Percentiles rank a stretch among this genome's conserved stretches.
These are phyloP conservation scores for Daldinia eschscholtzii DNA, from an alignment of 2,329 filamentous ascomycete genomes.

Conservation along the genomic window DNA sequence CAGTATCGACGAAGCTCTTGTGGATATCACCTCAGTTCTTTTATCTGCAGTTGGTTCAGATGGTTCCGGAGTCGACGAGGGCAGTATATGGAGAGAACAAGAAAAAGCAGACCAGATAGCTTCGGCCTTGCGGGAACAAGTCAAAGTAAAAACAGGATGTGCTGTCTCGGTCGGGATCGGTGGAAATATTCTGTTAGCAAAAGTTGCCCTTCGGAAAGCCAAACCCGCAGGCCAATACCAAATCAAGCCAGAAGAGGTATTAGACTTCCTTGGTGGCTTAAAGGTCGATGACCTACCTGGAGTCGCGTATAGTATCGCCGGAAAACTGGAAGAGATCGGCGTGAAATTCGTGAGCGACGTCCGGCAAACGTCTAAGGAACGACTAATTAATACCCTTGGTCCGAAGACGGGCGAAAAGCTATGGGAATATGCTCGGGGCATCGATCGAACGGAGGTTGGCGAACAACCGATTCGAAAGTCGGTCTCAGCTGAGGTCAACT, in stretches of 20 bases:
- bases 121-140: constrained; percentile 71
- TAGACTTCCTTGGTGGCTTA: constrained; percentile 81
- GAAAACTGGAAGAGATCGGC: constrained; percentile 88
- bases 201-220: constrained; percentile 88
- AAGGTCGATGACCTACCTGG: constrained; percentile 87
- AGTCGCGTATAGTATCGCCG: constrained; percentile 89
- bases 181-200: constrained; percentile 89
- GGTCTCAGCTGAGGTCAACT: constrained; percentile 96
- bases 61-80: constrained; percentile 74
- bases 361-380: constrained; percentile 80
- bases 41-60: constrained; percentile 74
- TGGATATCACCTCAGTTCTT: constrained; percentile 83
- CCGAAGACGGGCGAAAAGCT: constrained; percentile 94
- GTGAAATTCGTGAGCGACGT: constrained; percentile 87
- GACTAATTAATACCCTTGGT: constrained; percentile 78
- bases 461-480: constrained; percentile 90
- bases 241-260: constrained; percentile 82
- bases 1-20: constrained; percentile 92
- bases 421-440: constrained; percentile 89
- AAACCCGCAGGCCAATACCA: constrained; percentile 96
- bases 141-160: constrained; percentile 83
- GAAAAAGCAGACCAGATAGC: constrained; percentile 81
- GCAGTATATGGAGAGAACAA: constrained; percentile 81
- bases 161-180: constrained; percentile 94
- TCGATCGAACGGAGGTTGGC: constrained; percentile 87